Evolutionary conservation across 73 alveolate species (phyloP).

Genomic region (Paramecium sonneborni): DNA sequence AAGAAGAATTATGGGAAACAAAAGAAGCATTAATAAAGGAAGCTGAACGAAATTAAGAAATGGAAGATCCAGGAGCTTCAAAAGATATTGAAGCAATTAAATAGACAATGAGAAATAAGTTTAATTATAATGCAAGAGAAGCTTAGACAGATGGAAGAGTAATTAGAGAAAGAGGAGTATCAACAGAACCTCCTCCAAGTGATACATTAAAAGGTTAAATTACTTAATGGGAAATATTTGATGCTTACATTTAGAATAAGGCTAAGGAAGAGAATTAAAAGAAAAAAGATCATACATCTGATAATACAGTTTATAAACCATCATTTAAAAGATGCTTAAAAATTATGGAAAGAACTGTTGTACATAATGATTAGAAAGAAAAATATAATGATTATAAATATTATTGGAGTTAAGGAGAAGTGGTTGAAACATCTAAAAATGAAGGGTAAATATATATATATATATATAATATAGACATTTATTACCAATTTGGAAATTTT

Average conservation of each 20-base stretch:
- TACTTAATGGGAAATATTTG: slow-evolving; percentile 99
- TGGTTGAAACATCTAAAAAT: slow-evolving; percentile 66
- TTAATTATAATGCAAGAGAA: slow-evolving; percentile 93
- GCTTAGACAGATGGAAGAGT: slow-evolving; percentile 89
- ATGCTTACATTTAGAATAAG: slow-evolving; percentile 88
- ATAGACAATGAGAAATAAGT: slow-evolving; percentile 87
- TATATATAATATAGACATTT: slow-evolving; percentile 56
- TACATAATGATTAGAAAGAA: slow-evolving; percentile 96
- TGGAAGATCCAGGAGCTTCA: slow-evolving; percentile 73
- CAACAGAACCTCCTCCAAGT: slow-evolving; percentile 95
- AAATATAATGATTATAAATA: slow-evolving; percentile 93
- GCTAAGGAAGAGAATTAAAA: slow-evolving; percentile 75
- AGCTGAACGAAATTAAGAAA: slow-evolving; percentile 76
- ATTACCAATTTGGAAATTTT: slow-evolving; percentile 96
- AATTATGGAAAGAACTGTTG: slow-evolving; percentile 98
- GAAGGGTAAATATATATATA: slow-evolving; percentile 46
- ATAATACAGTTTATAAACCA: slow-evolving; percentile 84
- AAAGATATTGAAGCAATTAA: slow-evolving; percentile 75
- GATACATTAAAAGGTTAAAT: slow-evolving; percentile 84
- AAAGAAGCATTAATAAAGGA: slow-evolving; percentile 77
- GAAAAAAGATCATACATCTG: slow-evolving; percentile 76
- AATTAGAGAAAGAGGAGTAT: slow-evolving; percentile 85
- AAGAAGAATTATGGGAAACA: slow-evolving; percentile 85
- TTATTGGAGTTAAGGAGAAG: slow-evolving; percentile 77
- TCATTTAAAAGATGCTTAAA: slow-evolving; percentile 93